phyloP scores from a whole-genome alignment of 257 asterid genomes.

The Nicotiana undulata region DNA sequence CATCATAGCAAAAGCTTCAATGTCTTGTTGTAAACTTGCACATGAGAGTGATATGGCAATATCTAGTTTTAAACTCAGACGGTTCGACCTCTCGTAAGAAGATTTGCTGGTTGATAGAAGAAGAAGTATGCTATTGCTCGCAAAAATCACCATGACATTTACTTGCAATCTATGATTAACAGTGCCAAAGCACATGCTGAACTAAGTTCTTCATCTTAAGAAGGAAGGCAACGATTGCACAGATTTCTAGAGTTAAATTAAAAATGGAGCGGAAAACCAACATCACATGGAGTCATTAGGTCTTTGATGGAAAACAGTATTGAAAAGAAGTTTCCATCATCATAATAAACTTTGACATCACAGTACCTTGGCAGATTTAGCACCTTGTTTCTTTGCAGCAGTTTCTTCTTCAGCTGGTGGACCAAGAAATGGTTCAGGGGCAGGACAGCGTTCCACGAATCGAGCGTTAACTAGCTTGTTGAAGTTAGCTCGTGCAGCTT shows the following conservation, averaged over 20 bases:
- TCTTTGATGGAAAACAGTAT: background rate
- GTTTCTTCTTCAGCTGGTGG: constrained; percentile 50
- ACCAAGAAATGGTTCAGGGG: constrained; percentile 65
- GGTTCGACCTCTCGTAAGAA: background rate
- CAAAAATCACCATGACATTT: background rate
- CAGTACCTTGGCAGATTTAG: constrained; percentile 51
- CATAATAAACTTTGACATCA: constrained; percentile 1
- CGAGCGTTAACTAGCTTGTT: constrained; percentile 51
- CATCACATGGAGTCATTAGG: background rate
- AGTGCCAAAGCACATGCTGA: background rate
- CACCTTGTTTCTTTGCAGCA: constrained; percentile 36
- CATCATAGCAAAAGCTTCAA: background rate
- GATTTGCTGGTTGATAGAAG: constrained; percentile 1
- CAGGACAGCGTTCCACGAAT: constrained; percentile 87
- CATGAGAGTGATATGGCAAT: background rate
- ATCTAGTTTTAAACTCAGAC: background rate
- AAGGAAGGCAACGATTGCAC: background rate
- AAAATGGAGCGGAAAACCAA: background rate
- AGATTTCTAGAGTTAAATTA: background rate
- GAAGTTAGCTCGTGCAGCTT: constrained; percentile 41
- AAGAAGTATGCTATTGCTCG: background rate
- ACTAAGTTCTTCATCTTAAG: background rate
- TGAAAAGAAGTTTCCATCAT: constrained; percentile 1
- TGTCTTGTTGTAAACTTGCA: background rate
- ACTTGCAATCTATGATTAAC: background rate